Conservation (phyloP, 192 early-diverging fungal genomes). For the Coemansia sp. region DNA sequence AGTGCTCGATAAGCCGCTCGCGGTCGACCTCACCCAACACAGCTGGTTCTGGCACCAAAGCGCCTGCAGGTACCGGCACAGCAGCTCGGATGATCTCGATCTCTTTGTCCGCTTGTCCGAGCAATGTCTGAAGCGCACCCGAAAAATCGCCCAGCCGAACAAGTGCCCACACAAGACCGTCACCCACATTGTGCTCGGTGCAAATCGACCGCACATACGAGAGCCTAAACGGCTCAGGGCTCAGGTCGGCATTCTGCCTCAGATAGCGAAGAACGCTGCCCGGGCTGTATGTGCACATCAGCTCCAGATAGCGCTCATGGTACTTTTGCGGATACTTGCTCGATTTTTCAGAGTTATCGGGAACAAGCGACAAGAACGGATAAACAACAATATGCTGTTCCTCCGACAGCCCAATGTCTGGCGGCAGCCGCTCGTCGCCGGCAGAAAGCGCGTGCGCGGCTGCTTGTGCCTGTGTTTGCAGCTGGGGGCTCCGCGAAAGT, state of each 20-base stretch:
- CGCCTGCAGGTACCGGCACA: constrained; percentile 7
- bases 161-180: constrained; percentile 48
- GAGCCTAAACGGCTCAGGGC: constrained; percentile 40
- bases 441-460: not conserved
- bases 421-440: constrained; percentile 39
- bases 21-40: constrained; percentile 29
- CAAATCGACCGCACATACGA: constrained; percentile 36
- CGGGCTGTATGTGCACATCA: constrained; percentile 42
- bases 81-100: constrained; percentile 19
- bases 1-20: constrained; percentile 44
- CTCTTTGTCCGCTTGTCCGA: constrained; percentile 32
- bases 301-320: constrained; percentile 49
- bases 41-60: not conserved
- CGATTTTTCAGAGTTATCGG: constrained; percentile 12
- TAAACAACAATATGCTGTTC: constrained; percentile 51
- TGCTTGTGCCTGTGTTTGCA: not conserved
- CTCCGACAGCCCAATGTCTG: constrained; percentile 40
- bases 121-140: constrained; percentile 39
- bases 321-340: constrained; percentile 34
- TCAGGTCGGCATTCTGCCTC: constrained; percentile 29
- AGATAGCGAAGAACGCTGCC: constrained; percentile 34
- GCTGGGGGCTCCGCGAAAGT: constrained; percentile 11
- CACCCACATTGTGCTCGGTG: constrained; percentile 20
- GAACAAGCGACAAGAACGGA: constrained; percentile 39
- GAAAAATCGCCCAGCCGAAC: constrained; percentile 49